Conservation (phyloP, 192 early-diverging fungal species). For the Backusella parvicylindrica region DNA sequence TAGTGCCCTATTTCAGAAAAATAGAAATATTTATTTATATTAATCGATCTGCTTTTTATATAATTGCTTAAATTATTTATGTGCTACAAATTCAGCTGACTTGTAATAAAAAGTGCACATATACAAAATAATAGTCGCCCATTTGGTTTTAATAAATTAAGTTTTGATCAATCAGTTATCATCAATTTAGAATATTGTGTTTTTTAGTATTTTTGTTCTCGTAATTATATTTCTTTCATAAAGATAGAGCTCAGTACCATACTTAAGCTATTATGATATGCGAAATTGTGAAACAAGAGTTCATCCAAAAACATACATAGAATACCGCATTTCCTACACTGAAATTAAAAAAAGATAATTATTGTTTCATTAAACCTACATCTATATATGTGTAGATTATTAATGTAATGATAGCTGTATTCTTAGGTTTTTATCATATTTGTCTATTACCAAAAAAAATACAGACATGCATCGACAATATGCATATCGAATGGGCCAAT, state of each 20-base stretch:
- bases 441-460: background rate
- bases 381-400: background rate
- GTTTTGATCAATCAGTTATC: too few species aligned
- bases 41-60: background rate
- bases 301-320: too few species aligned
- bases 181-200: too few species aligned
- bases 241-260: too few species aligned
- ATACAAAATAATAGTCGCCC: too few species aligned
- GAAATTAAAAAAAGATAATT: too few species aligned
- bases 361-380: background rate
- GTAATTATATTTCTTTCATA: too few species aligned
- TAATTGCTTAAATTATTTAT: background rate
- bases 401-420: background rate
- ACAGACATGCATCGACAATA: background rate
- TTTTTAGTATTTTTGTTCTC: too few species aligned
- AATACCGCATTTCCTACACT: too few species aligned
- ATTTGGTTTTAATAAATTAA: too few species aligned
- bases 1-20: background rate
- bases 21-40: background rate
- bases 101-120: background rate
- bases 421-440: background rate
- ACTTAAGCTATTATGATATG: too few species aligned
- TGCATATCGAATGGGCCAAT: background rate
- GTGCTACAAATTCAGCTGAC: background rate
- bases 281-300: too few species aligned